A percentile compares a stretch with the other conserved stretches of the same genome.
phyloP scores from a whole-genome alignment of 2,329 filamentous ascomycete genomes.

The Calonectria pteridis region DNA sequence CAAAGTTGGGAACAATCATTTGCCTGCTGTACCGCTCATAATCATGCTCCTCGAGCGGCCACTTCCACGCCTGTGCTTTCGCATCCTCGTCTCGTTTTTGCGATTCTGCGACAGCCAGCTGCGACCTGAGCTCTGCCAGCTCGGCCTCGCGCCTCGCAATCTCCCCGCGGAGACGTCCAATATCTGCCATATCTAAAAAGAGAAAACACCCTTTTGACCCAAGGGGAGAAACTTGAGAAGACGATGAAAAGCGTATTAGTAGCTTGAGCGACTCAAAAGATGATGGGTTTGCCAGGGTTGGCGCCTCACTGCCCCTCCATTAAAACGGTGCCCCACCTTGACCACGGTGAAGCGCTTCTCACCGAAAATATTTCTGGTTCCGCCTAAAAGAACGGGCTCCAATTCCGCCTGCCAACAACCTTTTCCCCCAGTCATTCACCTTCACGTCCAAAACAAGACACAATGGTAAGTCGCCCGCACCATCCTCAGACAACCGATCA shows the following conservation, averaged over 20 bases:
- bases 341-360: constrained; percentile 33
- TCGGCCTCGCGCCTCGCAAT: constrained; percentile 63
- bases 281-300: neutral
- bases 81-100: constrained; percentile 29
- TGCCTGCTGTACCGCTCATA: constrained; percentile 91
- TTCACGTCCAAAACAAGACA: constrained; percentile 10
- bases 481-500: accelerated
- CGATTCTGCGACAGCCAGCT: constrained; percentile 58
- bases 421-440: neutral
- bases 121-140: constrained; percentile 58
- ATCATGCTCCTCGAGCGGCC: constrained; percentile 79
- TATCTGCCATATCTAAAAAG: constrained; percentile 50
- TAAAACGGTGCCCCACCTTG: constrained; percentile 36
- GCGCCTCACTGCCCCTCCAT: constrained; percentile 37
- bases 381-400: neutral
- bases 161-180: constrained; percentile 58
- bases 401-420: neutral
- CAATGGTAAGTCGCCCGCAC: constrained; percentile 32
- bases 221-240: neutral
- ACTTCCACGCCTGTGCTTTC: constrained; percentile 57
- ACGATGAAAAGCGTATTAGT: neutral
- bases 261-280: too few species aligned
- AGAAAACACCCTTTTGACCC: neutral
- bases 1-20: constrained; percentile 87
- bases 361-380: constrained; percentile 44